phyloP scores from a whole-genome alignment of 2,329 filamentous ascomycete genomes.

The Xylariaceae sp. region DNA sequence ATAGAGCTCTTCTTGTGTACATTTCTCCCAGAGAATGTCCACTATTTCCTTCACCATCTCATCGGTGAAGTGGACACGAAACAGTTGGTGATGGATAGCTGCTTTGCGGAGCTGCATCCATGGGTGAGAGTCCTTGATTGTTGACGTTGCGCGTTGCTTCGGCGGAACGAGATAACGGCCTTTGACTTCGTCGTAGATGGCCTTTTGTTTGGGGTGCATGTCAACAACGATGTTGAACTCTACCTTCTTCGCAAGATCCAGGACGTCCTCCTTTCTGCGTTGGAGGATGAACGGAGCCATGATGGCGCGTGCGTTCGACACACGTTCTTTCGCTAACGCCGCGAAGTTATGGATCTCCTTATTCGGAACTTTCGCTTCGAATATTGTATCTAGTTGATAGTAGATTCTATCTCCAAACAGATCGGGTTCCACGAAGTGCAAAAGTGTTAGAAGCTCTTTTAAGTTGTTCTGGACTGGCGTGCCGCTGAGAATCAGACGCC shows the following conservation, averaged over 20 bases:
- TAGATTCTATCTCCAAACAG: slow-evolving; percentile 68
- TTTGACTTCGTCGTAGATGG: slow-evolving; percentile 63
- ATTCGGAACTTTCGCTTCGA: slow-evolving; percentile 85
- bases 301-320: slow-evolving; percentile 81
- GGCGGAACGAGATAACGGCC: slow-evolving; percentile 59
- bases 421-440: slow-evolving; percentile 88
- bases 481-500: slow-evolving; percentile 80
- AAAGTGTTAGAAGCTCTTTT: slow-evolving; percentile 80
- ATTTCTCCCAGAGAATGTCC: slow-evolving; percentile 66
- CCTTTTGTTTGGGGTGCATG: slow-evolving; percentile 65
- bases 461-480: slow-evolving; percentile 94
- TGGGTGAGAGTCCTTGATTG: slow-evolving; percentile 56
- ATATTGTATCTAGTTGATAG: slow-evolving; percentile 77
- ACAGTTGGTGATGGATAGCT: slow-evolving; percentile 84
- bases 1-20: slow-evolving; percentile 47
- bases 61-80: slow-evolving; percentile 74
- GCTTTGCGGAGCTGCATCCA: slow-evolving; percentile 92
- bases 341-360: slow-evolving; percentile 74
- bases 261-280: slow-evolving; percentile 85
- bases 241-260: slow-evolving; percentile 78
- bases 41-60: slow-evolving; percentile 70
- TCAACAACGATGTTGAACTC: slow-evolving; percentile 75
- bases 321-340: slow-evolving; percentile 79
- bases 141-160: slow-evolving; percentile 51
- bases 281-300: slow-evolving; percentile 92